Base-by-base conservation (phyloP, 2,329 filamentous ascomycete species). In the Beauveria rudraprayagi region DNA sequence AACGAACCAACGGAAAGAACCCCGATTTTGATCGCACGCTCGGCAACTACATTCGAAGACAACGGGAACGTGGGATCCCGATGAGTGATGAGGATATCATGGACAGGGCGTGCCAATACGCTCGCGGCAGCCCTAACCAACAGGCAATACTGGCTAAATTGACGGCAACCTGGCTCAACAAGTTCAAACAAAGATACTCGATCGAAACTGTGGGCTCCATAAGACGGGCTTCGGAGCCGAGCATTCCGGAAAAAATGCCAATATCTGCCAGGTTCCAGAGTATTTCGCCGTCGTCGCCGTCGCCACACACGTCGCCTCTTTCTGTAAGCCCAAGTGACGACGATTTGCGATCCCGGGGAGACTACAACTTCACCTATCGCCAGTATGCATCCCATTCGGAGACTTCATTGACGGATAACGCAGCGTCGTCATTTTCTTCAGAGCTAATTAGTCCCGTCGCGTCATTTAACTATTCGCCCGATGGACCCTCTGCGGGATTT, bases 21-120 rank as follows among this genome's bases (percentile, higher is more conserved):
- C 91, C 91, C 11, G 92, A 97, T 75, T 92, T 97, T 68, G 94
- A 97, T 72, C 87, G 92, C 69, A 91, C 93, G 1, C 82, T 99
- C 46, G 85, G 88, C 52, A 92, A 92, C 70, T 97, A 92, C 88
- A 87, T 91, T 37, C 85, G 86, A 71, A 94, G 95, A 66, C 85
- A 90, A 70, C 87, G 91, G 70, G 86, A 87, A 70, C 84, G 88
- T 69, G 92, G 92, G 1, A 78, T 87, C 43, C 80, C 86, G 17
- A 78, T 96, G 47, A 88, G 83, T 37, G 91, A 96, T 71, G 83
- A 86, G n/a, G 85, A 90, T 66, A 93, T 97, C 68, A 84, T 88
- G 70, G 89, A 95, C 65, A 92, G 95, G 73, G 91, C 91, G 1
- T 82, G 82, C 55, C 87, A 91, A 65, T 97, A 97, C 72, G 88